Conservation (phyloP, 2,329 filamentous ascomycete species). For the Diplodia mutila region DNA sequence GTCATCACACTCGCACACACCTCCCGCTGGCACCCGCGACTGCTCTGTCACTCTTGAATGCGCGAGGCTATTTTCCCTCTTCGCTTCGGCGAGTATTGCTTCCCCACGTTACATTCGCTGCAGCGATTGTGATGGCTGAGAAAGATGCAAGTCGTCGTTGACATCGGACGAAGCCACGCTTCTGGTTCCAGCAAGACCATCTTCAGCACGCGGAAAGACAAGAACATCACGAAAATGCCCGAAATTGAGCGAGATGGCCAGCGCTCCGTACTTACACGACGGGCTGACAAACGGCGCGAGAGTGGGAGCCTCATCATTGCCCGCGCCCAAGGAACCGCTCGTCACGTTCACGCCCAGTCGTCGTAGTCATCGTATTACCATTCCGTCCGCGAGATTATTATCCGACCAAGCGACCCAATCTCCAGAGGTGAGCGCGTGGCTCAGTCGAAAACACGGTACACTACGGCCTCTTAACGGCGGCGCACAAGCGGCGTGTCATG, state of each 20-base stretch:
- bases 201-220: not conserved
- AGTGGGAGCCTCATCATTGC: not conserved
- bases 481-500: not conserved
- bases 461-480: slow-evolving; percentile 12
- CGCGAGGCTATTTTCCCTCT: not conserved
- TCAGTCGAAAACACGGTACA: not conserved
- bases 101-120: not conserved
- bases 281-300: not conserved
- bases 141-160: not conserved
- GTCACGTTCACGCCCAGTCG: not conserved
- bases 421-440: not conserved
- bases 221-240: not conserved
- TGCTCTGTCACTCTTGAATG: not conserved
- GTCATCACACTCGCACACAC: not conserved
- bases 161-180: not conserved
- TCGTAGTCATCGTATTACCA: not conserved
- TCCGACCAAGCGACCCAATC: not conserved
- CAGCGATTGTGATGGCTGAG: not conserved
- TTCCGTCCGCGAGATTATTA: not conserved
- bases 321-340: not conserved
- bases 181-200: not conserved
- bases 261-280: not conserved
- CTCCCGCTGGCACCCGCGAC: not conserved
- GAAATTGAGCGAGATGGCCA: not conserved
- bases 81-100: not conserved